These are phyloP conservation scores for Phlyctochytrium arcticum DNA, from an alignment of 192 early-diverging fungal genomes.

Conservation along the genomic window DNA sequence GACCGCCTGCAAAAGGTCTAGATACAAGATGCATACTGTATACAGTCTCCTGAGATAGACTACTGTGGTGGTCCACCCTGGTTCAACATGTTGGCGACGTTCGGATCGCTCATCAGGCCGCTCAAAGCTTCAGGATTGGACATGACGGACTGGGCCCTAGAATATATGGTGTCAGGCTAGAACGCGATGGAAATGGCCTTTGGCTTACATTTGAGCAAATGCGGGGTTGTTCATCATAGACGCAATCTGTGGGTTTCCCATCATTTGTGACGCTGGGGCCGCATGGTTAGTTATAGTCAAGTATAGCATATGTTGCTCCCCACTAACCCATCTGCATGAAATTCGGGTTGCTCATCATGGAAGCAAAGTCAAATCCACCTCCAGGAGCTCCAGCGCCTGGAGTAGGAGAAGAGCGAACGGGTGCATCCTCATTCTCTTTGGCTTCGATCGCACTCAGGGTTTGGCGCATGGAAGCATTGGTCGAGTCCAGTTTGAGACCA, in stretches of 20 bases:
- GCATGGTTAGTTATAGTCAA: neutral
- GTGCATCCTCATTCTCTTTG: conserved; percentile 19
- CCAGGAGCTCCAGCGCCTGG: conserved; percentile 2
- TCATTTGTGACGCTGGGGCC: conserved; percentile 37
- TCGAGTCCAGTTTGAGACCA: conserved; percentile 72
- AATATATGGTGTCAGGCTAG: conserved; percentile 2
- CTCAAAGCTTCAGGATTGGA: conserved; percentile 52
- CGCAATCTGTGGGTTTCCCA: conserved; percentile 73
- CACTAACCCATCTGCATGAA: conserved; percentile 85
- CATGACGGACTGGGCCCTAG: conserved; percentile 81
- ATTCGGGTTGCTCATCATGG: conserved; percentile 89
- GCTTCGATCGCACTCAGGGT: conserved; percentile 67
- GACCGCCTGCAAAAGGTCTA: no score
- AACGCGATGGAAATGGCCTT: neutral
- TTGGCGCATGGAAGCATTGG: conserved; percentile 76
- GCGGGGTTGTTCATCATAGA: conserved; percentile 89
- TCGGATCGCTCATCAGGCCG: conserved; percentile 70
- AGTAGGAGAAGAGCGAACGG: conserved; percentile 5
- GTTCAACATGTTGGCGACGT: neutral
- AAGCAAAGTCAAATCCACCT: conserved; percentile 64
- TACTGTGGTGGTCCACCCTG: no score
- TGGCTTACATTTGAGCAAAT: conserved; percentile 70
- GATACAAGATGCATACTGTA: no score
- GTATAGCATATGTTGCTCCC: no score
- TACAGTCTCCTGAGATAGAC: no score